Percentiles rank a stretch among this genome's conserved stretches.
These are phyloP conservation scores for Chrysanthemum lavandulifolium DNA, from an alignment of 129 eudicot species.

Conservation along the genomic window DNA sequence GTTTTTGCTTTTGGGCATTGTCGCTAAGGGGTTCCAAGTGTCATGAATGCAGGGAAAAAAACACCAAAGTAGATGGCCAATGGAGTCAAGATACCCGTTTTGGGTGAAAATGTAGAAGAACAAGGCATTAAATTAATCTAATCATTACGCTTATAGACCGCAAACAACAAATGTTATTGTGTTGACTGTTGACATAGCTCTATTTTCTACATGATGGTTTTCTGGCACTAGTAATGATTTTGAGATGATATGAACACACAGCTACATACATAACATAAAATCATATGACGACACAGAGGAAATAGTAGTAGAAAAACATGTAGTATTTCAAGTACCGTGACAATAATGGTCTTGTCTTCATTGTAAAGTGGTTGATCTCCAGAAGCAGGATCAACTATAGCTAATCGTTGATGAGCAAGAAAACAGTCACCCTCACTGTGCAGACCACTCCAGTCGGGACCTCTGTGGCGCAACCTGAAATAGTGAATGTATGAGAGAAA, in stretches of 20 bases:
- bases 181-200: too few relatives aligned
- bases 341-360: constrained; percentile 86
- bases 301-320: background rate
- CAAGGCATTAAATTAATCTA: too few relatives aligned
- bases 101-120: too few relatives aligned
- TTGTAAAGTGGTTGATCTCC: constrained; percentile 98
- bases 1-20: too few relatives aligned
- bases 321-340: constrained; percentile 50
- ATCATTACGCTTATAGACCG: too few relatives aligned
- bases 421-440: constrained; percentile 69
- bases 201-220: too few relatives aligned
- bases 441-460: constrained; percentile 99
- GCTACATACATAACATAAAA: background rate
- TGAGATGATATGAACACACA: background rate
- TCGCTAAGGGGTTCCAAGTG: too few relatives aligned
- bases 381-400: constrained; percentile 93
- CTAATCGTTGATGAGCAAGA: constrained; percentile 97
- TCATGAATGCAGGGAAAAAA: too few relatives aligned
- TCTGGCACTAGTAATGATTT: too few relatives aligned
- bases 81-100: too few relatives aligned
- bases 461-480: constrained; percentile 88
- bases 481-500: too few relatives aligned
- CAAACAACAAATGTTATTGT: background rate
- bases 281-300: background rate
- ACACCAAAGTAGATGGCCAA: too few relatives aligned